These are phyloP conservation scores for Novakomyces olei DNA, from an alignment of 805 yeast genomes.

Conservation along the genomic window DNA sequence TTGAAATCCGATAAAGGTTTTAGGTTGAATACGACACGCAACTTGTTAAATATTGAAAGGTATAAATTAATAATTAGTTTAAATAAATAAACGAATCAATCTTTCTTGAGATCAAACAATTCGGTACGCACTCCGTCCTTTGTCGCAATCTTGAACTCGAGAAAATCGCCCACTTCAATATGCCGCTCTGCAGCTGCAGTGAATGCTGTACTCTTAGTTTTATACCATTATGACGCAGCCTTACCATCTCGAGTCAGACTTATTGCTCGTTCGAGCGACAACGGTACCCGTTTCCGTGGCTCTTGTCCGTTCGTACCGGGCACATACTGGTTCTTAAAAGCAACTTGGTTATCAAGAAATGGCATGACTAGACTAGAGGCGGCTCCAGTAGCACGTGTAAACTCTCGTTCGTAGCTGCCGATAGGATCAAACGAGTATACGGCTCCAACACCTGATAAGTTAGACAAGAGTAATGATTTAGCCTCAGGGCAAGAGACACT, in stretches of 20 bases:
- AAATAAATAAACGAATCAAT: conserved; percentile 22
- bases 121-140: conserved; percentile 79
- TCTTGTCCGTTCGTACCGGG: conserved; percentile 53
- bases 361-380: conserved; percentile 95
- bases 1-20: too few relatives aligned
- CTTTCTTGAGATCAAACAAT: conserved; percentile 70
- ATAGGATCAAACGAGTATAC: conserved; percentile 94
- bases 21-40: too few relatives aligned
- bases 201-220: conserved; percentile 26
- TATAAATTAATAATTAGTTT: too few relatives aligned
- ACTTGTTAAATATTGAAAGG: too few relatives aligned
- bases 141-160: conserved; percentile 75
- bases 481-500: too few relatives aligned
- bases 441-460: conserved; percentile 86
- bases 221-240: not conserved
- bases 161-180: conserved; percentile 92
- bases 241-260: conserved; percentile 62
- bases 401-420: conserved; percentile 92
- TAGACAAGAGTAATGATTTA: too few relatives aligned
- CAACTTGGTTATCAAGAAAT: conserved; percentile 89
- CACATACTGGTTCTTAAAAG: conserved; percentile 76
- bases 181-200: conserved; percentile 95
- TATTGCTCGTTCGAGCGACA: conserved; percentile 66
- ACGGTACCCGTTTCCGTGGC: conserved; percentile 32
- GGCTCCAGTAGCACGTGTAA: conserved; percentile 94